Conservation (phyloP, 2,329 filamentous ascomycete species). For the Lasiodiplodia gonubiensis region DNA sequence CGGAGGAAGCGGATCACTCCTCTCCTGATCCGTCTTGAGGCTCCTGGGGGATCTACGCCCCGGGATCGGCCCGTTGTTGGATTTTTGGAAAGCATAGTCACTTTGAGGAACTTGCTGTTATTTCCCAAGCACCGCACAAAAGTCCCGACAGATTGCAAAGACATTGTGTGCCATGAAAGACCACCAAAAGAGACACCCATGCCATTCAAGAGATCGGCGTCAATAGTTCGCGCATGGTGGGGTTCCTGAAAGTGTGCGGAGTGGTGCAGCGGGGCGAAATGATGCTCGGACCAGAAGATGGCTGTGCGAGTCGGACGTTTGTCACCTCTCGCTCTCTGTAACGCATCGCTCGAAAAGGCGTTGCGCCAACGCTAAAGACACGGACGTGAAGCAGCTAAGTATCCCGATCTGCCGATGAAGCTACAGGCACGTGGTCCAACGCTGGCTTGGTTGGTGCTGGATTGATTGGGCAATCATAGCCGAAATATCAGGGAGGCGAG, state of each 20-base stretch:
- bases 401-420: background rate
- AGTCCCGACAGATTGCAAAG: background rate
- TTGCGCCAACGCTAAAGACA: background rate
- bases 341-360: background rate
- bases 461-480: no score
- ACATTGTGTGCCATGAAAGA: background rate
- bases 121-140: background rate
- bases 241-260: background rate
- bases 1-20: background rate
- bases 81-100: background rate
- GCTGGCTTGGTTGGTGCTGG: no score
- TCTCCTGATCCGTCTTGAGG: background rate
- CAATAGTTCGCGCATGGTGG: background rate
- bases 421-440: background rate
- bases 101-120: background rate
- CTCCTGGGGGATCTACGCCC: background rate
- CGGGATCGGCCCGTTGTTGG: background rate
- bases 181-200: background rate
- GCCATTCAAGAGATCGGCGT: background rate
- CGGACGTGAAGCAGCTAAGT: background rate
- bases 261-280: background rate
- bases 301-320: conserved; percentile 7
- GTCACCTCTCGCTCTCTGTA: conserved; percentile 1
- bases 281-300: background rate
- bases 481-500: no score